Evolutionary conservation across 2,329 filamentous ascomycete genomes (phyloP).

Genomic region (Aspergillus calidoustus): DNA sequence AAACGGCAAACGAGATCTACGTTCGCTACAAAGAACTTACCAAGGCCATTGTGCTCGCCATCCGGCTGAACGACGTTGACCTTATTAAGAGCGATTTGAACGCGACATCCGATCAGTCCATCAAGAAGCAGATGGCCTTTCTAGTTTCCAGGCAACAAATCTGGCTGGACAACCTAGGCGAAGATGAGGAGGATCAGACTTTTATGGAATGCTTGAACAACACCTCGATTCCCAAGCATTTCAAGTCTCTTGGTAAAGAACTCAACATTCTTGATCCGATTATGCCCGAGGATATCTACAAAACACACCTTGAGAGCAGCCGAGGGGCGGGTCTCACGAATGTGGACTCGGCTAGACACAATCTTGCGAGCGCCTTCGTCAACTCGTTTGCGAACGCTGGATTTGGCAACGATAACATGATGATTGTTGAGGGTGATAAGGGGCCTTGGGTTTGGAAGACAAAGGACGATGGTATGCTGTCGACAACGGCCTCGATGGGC

Average conservation of each 20-base stretch:
- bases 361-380: constrained; percentile 92
- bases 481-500: constrained; percentile 90
- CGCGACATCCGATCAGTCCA: constrained; percentile 75
- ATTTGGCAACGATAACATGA: constrained; percentile 95
- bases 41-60: constrained; percentile 92
- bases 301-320: constrained; percentile 95
- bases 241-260: constrained; percentile 92
- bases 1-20: constrained; percentile 92
- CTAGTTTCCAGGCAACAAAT: constrained; percentile 91
- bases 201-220: constrained; percentile 86
- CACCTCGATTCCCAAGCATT: constrained; percentile 84
- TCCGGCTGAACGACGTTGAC: constrained; percentile 84
- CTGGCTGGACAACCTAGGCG: constrained; percentile 67
- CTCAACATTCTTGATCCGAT: constrained; percentile 97
- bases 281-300: constrained; percentile 98
- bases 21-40: constrained; percentile 89
- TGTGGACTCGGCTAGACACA: constrained; percentile 92
- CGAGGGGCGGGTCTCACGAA: constrained; percentile 92
- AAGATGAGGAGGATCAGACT: constrained; percentile 71
- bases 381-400: constrained; percentile 97
- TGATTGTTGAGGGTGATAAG: constrained; percentile 88
- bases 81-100: constrained; percentile 83
- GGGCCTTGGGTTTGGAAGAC: constrained; percentile 99
- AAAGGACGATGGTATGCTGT: constrained; percentile 97
- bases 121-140: constrained; percentile 94